Base-by-base conservation (phyloP, 306 rosid genomes). In the Cicer arietinum region DNA sequence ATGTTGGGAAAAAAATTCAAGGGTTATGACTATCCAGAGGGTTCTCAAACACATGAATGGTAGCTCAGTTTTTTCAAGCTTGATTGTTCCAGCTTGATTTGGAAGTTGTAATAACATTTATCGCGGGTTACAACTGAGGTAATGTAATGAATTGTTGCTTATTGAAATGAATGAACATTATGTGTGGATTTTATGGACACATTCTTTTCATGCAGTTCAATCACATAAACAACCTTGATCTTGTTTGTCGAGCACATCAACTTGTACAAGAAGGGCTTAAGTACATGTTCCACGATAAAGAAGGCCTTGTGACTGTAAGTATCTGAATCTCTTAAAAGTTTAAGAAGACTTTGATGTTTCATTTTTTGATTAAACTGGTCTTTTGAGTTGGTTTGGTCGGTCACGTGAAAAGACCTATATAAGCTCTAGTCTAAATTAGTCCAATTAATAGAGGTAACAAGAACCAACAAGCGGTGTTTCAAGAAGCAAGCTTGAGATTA, bases 241-340 rank as follows among this genome's bases (percentile, higher is more conserved):
- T 95, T 86, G 99, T 95, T 80, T 95, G 99, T 78, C 96, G 99
- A 67, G 99, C 99, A 3, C 99, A 95, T 82, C 99, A 95, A 84
- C 97, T 95, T 30, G 99, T 95, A 69, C 99, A 95, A 84, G 99
- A 95, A 88, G 99, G 99, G 63, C 97, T 95, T 1, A 95, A 95
- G 87, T 92, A 95, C 86, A 95, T 95, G 99, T 95, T 95, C 85
- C 99, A 90, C 84, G 99, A 95, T 84, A 95, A 95, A 22, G 25
- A 22, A 86, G 99, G 99, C 85, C 92, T 95, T 48, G 99, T 95
- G 81, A 95, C 99, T 54, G 99, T 95, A 85, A 88, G 96, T 77
- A 59, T 85, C 46, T 47, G 45, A 25, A 69, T 67, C 48, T 43
- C 73, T 40, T 43, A 18, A 69, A 62, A 39, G 53, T 63, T 61